These are phyloP conservation scores for Echinosophora koreensis DNA, from an alignment of 306 rosid genomes.

Conservation along the genomic window DNA sequence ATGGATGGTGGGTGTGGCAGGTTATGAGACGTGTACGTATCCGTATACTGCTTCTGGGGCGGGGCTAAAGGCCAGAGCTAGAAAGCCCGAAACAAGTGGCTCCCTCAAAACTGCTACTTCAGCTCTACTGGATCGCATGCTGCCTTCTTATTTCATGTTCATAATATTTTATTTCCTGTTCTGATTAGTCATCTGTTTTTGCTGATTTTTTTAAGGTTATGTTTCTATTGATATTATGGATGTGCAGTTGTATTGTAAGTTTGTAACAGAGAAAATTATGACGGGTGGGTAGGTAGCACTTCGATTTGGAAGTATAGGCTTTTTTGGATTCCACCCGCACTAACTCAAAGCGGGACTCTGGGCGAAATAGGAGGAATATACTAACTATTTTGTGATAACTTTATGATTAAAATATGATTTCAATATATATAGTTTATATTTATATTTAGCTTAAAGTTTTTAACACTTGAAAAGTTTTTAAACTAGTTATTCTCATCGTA, in stretches of 20 bases:
- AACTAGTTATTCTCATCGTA: too few relatives aligned
- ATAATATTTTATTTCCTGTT: background rate
- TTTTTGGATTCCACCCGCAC: background rate
- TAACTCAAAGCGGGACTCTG: background rate
- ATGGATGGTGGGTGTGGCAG: slow-evolving; percentile 47
- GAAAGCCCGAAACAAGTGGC: slow-evolving; percentile 50
- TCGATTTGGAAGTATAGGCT: background rate
- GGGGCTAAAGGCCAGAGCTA: slow-evolving; percentile 28
- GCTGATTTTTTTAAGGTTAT: background rate
- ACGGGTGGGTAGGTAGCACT: background rate
- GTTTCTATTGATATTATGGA: slow-evolving; percentile 15
- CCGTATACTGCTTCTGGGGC: slow-evolving; percentile 37
- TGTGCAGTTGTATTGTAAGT: background rate
- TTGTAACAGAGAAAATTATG: background rate
- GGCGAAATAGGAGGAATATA: background rate
- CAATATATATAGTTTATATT: too few relatives aligned
- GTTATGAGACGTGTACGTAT: slow-evolving; percentile 67
- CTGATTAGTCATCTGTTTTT: slow-evolving; percentile 16
- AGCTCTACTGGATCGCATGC: background rate
- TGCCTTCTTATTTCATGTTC: slow-evolving; percentile 26
- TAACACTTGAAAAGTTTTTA: too few relatives aligned
- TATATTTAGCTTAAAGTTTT: too few relatives aligned
- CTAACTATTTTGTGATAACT: background rate
- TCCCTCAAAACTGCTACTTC: slow-evolving; percentile 27
- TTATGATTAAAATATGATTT: too few relatives aligned